Conservation (phyloP, 371 early-diverging fungal species). For the Lichtheimia ramosa region DNA sequence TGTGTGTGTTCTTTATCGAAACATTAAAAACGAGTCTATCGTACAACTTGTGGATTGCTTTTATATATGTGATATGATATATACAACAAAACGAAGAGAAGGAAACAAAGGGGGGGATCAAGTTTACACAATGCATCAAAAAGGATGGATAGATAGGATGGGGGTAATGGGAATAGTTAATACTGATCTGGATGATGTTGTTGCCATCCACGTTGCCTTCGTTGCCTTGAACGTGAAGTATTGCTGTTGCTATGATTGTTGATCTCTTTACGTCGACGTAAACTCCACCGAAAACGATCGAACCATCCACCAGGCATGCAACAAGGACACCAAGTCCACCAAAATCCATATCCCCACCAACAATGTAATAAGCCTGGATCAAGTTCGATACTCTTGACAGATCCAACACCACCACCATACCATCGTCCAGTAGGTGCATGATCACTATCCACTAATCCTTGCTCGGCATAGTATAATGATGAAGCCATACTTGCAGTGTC, state of each 20-base stretch:
- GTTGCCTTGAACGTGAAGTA: constrained; percentile 9
- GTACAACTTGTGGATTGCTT: no score
- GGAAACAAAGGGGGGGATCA: not conserved
- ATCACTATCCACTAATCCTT: constrained; percentile 25
- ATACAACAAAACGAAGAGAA: no score
- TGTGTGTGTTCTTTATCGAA: no score
- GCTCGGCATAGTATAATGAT: constrained; percentile 25
- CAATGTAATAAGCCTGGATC: constrained; percentile 41
- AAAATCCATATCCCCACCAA: constrained; percentile 42
- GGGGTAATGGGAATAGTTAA: not conserved
- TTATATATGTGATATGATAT: no score
- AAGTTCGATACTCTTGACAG: constrained; percentile 44
- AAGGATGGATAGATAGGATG: not conserved
- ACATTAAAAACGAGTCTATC: no score
- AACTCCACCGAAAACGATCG: constrained; percentile 27
- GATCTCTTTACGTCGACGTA: constrained; percentile 1
- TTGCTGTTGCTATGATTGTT: constrained; percentile 1
- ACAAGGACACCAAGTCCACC: constrained; percentile 50
- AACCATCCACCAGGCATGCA: constrained; percentile 53
- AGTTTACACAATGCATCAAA: not conserved
- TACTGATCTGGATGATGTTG: constrained; percentile 19
- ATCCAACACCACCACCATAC: constrained; percentile 21
- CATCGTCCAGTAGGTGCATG: constrained; percentile 4
- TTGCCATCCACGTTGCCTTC: constrained; percentile 16
- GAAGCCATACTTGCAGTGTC: constrained; percentile 20